Percentiles rank a stretch among this genome's conserved stretches.
Evolutionary conservation across 352 stramenopile genomes (phyloP).

Genomic region (Phytophthora pisi): DNA sequence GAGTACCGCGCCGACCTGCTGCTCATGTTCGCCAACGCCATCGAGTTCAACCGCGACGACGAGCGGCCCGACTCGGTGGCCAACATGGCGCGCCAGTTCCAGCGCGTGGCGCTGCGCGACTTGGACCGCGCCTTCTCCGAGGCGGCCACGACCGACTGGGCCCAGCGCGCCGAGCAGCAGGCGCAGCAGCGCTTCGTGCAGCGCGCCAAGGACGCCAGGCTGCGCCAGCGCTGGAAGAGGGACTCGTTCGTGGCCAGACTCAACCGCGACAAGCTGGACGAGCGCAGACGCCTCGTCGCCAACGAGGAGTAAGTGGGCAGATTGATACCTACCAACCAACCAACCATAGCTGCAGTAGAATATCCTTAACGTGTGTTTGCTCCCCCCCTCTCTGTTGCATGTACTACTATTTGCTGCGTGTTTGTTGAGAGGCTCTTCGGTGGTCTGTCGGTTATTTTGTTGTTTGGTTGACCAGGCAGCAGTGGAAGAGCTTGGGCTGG

Average conservation of each 20-base stretch:
- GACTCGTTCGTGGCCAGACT: conserved; percentile 83
- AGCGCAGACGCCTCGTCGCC: conserved; percentile 42
- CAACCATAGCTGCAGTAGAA: neutral
- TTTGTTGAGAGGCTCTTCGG: neutral
- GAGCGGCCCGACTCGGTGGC: conserved; percentile 74
- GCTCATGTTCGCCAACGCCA: conserved; percentile 88
- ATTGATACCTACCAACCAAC: neutral
- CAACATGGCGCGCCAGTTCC: conserved; percentile 72
- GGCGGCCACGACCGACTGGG: conserved; percentile 71
- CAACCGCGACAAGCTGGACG: conserved; percentile 79
- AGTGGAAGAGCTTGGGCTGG: neutral
- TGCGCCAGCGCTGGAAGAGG: conserved; percentile 69
- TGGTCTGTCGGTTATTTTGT: neutral
- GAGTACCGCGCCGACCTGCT: conserved; percentile 75
- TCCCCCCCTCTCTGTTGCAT: neutral
- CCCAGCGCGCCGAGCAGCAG: conserved; percentile 55
- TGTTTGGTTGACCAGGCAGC: conserved; percentile 7
- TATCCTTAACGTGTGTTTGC: neutral
- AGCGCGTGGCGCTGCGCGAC: conserved; percentile 45
- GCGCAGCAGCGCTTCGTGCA: conserved; percentile 59
- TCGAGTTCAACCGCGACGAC: conserved; percentile 89
- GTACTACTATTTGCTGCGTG: neutral
- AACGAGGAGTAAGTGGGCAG: conserved; percentile 21
- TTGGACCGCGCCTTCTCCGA: conserved; percentile 71
- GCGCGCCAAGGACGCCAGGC: conserved; percentile 50